These are phyloP conservation scores for Thecamonas trahens DNA, from an alignment of 78 protist species.

Conservation along the genomic window DNA sequence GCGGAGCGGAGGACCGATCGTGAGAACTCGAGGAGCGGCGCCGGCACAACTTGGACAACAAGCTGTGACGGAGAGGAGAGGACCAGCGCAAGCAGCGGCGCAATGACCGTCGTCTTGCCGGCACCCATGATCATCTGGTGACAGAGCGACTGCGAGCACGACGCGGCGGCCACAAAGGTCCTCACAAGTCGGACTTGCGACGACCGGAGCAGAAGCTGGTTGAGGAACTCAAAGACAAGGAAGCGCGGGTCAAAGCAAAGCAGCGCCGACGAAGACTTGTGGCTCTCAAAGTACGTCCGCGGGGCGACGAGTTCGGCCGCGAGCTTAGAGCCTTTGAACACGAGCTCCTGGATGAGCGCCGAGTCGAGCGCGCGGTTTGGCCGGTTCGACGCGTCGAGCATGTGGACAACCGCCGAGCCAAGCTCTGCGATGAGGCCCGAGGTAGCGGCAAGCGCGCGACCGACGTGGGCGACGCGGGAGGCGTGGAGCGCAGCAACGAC, in stretches of 20 bases:
- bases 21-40: constrained; percentile 41
- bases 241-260: constrained; percentile 70
- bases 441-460: too few relatives aligned
- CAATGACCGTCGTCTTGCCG: constrained; percentile 70
- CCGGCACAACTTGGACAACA: constrained; percentile 42
- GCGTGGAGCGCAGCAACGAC: too few relatives aligned
- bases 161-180: neutral
- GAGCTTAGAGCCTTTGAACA: neutral
- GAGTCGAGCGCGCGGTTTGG: too few relatives aligned
- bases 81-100: constrained; percentile 50
- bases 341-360: too few relatives aligned
- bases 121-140: constrained; percentile 70
- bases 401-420: too few relatives aligned
- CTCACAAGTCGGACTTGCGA: constrained; percentile 34
- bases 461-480: too few relatives aligned
- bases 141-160: neutral
- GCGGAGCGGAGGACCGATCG: constrained; percentile 32
- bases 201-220: constrained; percentile 27
- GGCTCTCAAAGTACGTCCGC: neutral
- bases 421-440: too few relatives aligned
- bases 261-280: neutral
- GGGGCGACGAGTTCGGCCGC: neutral
- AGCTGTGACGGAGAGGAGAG: constrained; percentile 37
- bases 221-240: constrained; percentile 46
- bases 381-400: too few relatives aligned